These are phyloP conservation scores for Suillus spraguei DNA, from an alignment of 768 basidiomycete genomes.

Conservation along the genomic window DNA sequence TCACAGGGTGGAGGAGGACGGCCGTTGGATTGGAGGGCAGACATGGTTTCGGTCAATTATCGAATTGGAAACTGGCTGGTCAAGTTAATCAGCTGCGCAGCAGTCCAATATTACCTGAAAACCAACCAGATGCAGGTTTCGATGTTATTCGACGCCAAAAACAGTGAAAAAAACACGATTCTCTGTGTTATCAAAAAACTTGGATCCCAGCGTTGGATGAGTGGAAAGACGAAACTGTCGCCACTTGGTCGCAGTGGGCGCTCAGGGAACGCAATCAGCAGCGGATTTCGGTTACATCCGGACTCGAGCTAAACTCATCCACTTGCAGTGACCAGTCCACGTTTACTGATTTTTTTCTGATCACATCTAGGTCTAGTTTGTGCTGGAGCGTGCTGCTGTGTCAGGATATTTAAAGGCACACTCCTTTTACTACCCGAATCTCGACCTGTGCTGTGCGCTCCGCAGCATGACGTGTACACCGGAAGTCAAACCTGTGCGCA, in stretches of 20 bases:
- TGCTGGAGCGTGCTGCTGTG: background rate
- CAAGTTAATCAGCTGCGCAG: conserved; percentile 15
- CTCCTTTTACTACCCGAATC: background rate
- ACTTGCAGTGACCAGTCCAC: background rate
- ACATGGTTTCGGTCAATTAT: conserved; percentile 32
- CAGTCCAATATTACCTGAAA: background rate
- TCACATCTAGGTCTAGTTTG: background rate
- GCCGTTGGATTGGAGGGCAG: conserved; percentile 35
- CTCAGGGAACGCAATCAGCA: background rate
- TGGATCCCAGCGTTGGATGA: background rate
- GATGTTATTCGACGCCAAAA: background rate
- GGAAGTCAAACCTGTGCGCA: conserved; percentile 17
- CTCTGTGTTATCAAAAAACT: background rate
- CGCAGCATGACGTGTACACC: background rate
- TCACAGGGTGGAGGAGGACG: conserved; percentile 54
- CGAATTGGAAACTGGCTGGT: conserved; percentile 3
- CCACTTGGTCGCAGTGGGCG: background rate
- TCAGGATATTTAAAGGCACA: background rate
- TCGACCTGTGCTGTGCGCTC: background rate
- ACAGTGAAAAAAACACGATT: background rate
- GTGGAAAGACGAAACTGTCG: background rate
- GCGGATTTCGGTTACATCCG: conserved; percentile 5
- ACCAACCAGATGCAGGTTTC: background rate
- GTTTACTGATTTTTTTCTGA: background rate
- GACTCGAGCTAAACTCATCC: background rate